Conservation (phyloP, 2,329 filamentous ascomycete species). For the Botryotinia convoluta region DNA sequence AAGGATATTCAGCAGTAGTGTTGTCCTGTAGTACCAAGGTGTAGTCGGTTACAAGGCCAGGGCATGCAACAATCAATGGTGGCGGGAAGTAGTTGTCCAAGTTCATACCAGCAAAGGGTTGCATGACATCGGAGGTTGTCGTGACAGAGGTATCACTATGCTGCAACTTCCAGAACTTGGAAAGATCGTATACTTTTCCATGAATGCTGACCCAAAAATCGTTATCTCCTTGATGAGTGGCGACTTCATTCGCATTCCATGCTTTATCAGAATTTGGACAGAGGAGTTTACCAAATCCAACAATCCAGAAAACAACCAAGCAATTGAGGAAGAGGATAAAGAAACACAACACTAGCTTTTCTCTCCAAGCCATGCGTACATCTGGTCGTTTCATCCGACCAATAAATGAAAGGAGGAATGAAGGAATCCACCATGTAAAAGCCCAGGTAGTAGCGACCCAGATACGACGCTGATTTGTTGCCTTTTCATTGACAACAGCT, state of each 20-base stretch:
- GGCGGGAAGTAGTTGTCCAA: constrained; percentile 84
- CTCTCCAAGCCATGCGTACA: constrained; percentile 94
- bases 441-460: constrained; percentile 86
- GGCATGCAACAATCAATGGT: constrained; percentile 73
- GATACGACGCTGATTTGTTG: constrained; percentile 61
- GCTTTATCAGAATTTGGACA: constrained; percentile 92
- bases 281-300: constrained; percentile 77
- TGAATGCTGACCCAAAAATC: constrained; percentile 87
- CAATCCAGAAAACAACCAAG: constrained; percentile 85
- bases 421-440: constrained; percentile 92
- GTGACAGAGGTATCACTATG: constrained; percentile 73
- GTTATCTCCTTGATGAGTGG: constrained; percentile 64
- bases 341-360: constrained; percentile 82
- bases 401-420: constrained; percentile 71
- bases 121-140: constrained; percentile 64
- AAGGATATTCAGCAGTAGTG: constrained; percentile 51
- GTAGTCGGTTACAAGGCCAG: constrained; percentile 62
- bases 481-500: constrained; percentile 67
- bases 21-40: constrained; percentile 61
- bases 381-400: constrained; percentile 97
- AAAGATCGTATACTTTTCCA: constrained; percentile 88
- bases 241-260: constrained; percentile 71
- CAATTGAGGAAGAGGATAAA: constrained; percentile 81
- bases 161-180: constrained; percentile 79
- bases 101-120: constrained; percentile 72